These are phyloP conservation scores for Exophiala bonariae DNA, from an alignment of 2,329 filamentous ascomycete species.

Conservation along the genomic window DNA sequence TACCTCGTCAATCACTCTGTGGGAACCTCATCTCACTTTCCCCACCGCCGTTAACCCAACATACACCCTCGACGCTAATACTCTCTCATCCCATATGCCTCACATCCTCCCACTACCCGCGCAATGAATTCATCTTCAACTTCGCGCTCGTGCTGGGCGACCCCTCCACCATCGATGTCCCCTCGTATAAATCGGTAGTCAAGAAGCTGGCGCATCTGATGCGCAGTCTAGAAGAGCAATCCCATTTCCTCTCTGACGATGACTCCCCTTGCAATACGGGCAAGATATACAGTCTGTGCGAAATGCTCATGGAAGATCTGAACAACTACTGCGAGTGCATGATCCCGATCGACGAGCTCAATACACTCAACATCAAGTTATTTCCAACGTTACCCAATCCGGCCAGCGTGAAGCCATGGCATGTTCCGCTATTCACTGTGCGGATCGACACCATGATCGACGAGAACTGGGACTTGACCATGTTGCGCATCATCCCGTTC, in stretches of 20 bases:
- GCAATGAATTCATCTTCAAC: conserved; percentile 98
- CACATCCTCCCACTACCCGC: conserved; percentile 75
- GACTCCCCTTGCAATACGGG: conserved; percentile 47
- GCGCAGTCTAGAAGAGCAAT: conserved; percentile 88
- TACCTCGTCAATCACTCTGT: conserved; percentile 92
- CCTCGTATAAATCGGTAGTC: conserved; percentile 80
- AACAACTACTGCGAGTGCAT: conserved; percentile 98
- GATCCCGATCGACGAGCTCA: conserved; percentile 96
- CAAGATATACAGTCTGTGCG: conserved; percentile 69
- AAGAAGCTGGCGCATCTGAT: conserved; percentile 82
- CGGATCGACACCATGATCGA: conserved; percentile 53
- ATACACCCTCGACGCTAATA: conserved; percentile 68
- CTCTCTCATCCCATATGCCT: conserved; percentile 90
- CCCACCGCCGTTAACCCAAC: conserved; percentile 41
- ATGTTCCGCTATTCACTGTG: conserved; percentile 78
- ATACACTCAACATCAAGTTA: conserved; percentile 94
- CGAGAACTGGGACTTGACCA: conserved; percentile 56
- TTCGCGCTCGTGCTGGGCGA: conserved; percentile 80
- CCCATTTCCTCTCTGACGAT: conserved; percentile 66
- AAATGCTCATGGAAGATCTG: conserved; percentile 85
- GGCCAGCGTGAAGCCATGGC: conserved; percentile 77
- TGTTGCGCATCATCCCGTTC: conserved; percentile 69
- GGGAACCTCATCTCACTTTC: conserved; percentile 70
- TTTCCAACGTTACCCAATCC: conserved; percentile 81
- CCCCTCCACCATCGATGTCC: conserved; percentile 57